Conservation (phyloP, 345 rosid genomes). For the Populus alba region DNA sequence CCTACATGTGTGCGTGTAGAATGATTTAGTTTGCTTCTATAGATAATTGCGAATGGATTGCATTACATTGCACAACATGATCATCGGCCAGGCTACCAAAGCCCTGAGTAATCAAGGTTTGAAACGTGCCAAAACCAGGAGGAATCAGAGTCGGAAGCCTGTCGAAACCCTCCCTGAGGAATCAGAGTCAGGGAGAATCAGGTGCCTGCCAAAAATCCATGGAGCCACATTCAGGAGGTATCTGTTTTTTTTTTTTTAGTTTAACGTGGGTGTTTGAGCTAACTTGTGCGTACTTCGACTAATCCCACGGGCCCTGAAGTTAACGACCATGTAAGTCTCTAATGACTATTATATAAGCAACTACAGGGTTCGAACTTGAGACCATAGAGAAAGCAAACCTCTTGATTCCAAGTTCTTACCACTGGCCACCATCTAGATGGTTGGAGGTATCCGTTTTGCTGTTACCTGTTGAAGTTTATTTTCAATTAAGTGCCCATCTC, state of each 20-base stretch:
- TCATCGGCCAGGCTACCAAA: conserved; percentile 9
- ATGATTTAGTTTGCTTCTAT: conserved; percentile 13
- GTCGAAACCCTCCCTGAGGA: neutral
- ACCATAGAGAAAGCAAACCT: too few species aligned
- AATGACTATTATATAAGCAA: too few species aligned
- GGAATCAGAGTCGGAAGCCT: neutral
- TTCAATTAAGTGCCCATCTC: neutral
- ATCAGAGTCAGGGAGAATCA: neutral
- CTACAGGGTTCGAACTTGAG: too few species aligned
- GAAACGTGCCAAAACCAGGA: neutral
- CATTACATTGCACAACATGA: conserved; percentile 41
- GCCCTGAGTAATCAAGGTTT: conserved; percentile 10
- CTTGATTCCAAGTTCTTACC: too few species aligned
- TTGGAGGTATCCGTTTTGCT: neutral
- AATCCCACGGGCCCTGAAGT: too few species aligned
- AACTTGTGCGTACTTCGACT: too few species aligned
- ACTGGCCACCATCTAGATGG: too few species aligned
- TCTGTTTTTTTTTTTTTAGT: neutral
- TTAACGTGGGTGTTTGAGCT: too few species aligned
- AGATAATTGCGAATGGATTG: conserved; percentile 61
- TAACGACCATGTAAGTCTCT: too few species aligned
- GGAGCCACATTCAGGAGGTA: conserved; percentile 36
- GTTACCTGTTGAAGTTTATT: neutral
- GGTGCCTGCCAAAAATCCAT: neutral
- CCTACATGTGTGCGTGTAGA: neutral